Conservation (phyloP, 73 alveolate species). For the Blepharisma japonicum region DNA sequence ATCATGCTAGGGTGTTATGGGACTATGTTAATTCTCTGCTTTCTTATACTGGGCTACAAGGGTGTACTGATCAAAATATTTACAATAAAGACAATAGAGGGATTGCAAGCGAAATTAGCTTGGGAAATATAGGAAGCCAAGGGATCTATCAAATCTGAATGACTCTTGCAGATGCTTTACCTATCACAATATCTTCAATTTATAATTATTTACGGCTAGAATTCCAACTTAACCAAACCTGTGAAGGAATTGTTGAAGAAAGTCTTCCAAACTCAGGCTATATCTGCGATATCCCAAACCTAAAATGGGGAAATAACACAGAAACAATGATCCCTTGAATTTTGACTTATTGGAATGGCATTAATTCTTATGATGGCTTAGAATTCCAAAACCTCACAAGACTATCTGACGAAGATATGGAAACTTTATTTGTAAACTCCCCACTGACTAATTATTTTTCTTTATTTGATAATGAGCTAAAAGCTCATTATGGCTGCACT, state of each 20-base stretch:
- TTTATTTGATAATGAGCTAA: constrained; percentile 4
- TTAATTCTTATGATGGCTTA: neutral
- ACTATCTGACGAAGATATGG: neutral
- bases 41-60: constrained; percentile 25
- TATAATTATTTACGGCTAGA: neutral
- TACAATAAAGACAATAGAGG: constrained; percentile 26
- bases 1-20: constrained; percentile 15
- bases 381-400: neutral
- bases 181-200: neutral
- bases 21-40: constrained; percentile 6
- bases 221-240: neutral
- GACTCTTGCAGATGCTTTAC: neutral
- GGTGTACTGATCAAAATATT: neutral
- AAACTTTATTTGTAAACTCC: neutral
- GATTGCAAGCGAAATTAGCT: neutral
- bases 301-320: neutral
- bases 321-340: neutral
- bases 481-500: neutral
- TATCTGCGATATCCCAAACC: neutral
- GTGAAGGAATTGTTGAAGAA: neutral
- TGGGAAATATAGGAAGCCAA: constrained; percentile 27
- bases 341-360: constrained; percentile 22
- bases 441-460: neutral
- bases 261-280: neutral
- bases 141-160: neutral